Percentiles rank a stretch among this genome's conserved stretches.
Conservation (phyloP, 176 grass and related monocot species). For the Paspalum vaginatum region DNA sequence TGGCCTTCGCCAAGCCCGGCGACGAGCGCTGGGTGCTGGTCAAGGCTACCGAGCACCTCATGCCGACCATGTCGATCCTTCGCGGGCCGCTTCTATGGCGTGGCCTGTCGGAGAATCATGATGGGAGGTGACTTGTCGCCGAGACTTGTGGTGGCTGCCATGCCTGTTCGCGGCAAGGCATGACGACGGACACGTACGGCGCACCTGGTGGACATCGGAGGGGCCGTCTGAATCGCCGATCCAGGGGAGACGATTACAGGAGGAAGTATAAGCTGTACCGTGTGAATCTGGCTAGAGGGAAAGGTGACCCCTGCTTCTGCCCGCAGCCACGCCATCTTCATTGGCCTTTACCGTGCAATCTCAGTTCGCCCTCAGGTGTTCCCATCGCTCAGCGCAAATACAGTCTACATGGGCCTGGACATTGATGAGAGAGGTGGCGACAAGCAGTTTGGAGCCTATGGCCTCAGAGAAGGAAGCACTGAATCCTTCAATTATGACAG, state of each 20-base stretch:
- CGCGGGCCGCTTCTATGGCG: slow-evolving; percentile 2
- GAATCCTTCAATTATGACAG: background rate
- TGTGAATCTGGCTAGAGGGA: too few species aligned
- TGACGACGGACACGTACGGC: too few species aligned
- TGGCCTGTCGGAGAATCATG: background rate
- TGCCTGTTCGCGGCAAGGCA: too few species aligned
- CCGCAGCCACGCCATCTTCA: too few species aligned
- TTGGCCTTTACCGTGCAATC: background rate
- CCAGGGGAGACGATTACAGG: too few species aligned
- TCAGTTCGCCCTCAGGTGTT: background rate
- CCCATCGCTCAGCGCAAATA: background rate
- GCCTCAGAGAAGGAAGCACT: background rate
- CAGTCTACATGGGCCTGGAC: background rate
- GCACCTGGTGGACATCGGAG: too few species aligned
- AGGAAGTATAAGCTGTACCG: too few species aligned
- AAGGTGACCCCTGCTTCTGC: too few species aligned
- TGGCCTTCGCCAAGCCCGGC: background rate
- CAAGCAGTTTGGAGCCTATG: background rate
- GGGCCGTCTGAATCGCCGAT: too few species aligned
- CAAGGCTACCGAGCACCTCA: background rate
- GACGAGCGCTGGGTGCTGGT: background rate
- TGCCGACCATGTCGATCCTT: background rate
- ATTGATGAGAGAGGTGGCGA: background rate
- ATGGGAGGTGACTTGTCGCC: background rate
- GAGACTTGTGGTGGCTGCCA: background rate